Percentiles rank a stretch among this genome's conserved stretches.
Conservation (phyloP, 2,329 filamentous ascomycete genomes). For the Cercospora sojina region DNA sequence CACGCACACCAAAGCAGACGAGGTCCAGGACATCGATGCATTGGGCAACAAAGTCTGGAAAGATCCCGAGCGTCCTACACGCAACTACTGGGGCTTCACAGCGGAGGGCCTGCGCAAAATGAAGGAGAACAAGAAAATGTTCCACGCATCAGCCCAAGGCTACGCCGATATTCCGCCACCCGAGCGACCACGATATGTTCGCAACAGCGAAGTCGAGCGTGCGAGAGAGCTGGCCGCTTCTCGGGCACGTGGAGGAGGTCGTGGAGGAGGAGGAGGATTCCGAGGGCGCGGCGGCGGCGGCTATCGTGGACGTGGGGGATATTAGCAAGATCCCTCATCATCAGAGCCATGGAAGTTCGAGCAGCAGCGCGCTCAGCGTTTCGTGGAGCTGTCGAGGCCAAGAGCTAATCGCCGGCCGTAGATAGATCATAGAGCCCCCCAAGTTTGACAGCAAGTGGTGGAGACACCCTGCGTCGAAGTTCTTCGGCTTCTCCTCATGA, state of each 20-base stretch:
- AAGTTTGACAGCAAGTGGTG: too few species aligned
- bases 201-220: constrained; percentile 26
- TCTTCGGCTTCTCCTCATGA: too few species aligned
- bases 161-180: constrained; percentile 27
- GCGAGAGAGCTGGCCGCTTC: constrained; percentile 24
- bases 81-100: constrained; percentile 37
- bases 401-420: neutral
- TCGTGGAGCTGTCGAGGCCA: neutral
- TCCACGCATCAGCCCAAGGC: constrained; percentile 21
- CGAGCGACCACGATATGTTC: constrained; percentile 13
- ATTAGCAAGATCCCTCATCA: neutral
- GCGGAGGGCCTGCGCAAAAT: constrained; percentile 28
- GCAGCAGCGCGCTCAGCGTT: neutral
- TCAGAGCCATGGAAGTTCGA: neutral
- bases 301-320: constrained; percentile 16
- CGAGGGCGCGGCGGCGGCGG: constrained; percentile 17
- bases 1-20: constrained; percentile 31
- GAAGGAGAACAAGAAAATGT: constrained; percentile 25
- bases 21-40: constrained; percentile 35
- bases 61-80: constrained; percentile 32
- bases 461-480: too few species aligned
- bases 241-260: constrained; percentile 15
- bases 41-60: constrained; percentile 37
- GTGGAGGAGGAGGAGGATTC: constrained; percentile 13
- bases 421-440: too few species aligned